These are phyloP conservation scores for Strobilomyces echinocephalus DNA, from an alignment of 768 basidiomycete species.

Conservation along the genomic window DNA sequence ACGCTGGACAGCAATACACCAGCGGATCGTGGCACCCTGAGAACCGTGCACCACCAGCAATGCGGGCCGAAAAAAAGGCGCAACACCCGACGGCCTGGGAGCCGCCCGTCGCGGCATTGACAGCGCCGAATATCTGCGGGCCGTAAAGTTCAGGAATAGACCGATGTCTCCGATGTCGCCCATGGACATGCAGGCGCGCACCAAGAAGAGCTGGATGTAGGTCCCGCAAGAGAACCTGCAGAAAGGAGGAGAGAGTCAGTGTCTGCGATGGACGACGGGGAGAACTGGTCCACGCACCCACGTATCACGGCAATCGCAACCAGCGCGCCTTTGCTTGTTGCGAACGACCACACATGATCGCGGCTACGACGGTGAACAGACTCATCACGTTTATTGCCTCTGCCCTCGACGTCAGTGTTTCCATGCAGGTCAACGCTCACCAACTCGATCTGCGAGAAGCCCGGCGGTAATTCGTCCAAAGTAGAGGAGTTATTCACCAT, in stretches of 20 bases:
- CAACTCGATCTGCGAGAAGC: constrained; percentile 48
- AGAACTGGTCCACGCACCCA: constrained; percentile 42
- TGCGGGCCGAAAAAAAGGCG: constrained; percentile 37
- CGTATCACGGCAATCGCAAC: constrained; percentile 57
- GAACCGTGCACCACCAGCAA: too few species aligned
- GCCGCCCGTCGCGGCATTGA: constrained; percentile 47
- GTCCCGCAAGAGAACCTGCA: constrained; percentile 56
- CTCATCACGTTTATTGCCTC: constrained; percentile 68
- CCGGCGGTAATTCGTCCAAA: constrained; percentile 58
- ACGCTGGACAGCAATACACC: too few species aligned
- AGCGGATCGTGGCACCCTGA: too few species aligned
- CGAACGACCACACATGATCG: constrained; percentile 49
- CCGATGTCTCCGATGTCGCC: constrained; percentile 60
- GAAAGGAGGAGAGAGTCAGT: not conserved
- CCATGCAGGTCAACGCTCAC: constrained; percentile 26
- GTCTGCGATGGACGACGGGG: rapidly evolving
- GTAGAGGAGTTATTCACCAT: constrained; percentile 65
- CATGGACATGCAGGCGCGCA: constrained; percentile 53
- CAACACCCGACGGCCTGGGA: constrained; percentile 38
- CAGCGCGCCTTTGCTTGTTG: constrained; percentile 38
- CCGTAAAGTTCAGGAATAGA: constrained; percentile 55
- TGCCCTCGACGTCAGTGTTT: constrained; percentile 16
- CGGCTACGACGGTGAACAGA: constrained; percentile 56
- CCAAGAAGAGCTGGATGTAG: constrained; percentile 51
- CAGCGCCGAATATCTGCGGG: constrained; percentile 71